Evolutionary conservation across 1,139 yeast genomes (phyloP), one percentile per base, ranked within the genome.

Genomic region (Groenewaldozyma auringiensis): DNA sequence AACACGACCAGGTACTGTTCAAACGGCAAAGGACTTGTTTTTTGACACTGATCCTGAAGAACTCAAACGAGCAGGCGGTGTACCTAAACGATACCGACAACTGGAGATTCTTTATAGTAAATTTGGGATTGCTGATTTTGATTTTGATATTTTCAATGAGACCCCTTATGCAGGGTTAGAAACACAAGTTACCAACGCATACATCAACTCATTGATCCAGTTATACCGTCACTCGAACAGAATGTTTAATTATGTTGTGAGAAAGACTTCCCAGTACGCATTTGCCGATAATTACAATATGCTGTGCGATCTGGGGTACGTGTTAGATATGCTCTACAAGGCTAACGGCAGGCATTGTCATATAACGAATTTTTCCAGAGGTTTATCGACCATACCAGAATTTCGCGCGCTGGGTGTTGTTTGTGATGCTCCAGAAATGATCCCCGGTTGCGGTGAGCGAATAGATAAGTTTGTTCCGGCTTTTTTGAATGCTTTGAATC

Each of bases 81-180:
- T 74, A 41, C 95, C 96, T 0, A 81, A 81, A 47, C 83, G 89
- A 33, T 92, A 83, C 64, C 71, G 80, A 35, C 79, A 80, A 56
- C 69, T 87, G 46, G 85, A 83, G 50, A 85, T 92, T 50, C 77
- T 83, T 41, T 89, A 89, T 62, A 84, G 95, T 48, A 83, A 78
- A 57, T 92, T 88, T 64, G 98, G 98, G 17, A 89, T 94, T 25
- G 88, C 83, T 55, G 96, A 88, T 64, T 92, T 92, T 66, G 96
- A 94, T 66, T 92, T 92, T 60, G 81, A 77, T 46, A 83, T 80
- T 56, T 92, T 84, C 68, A 88, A 89, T 60, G 70, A 72, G 42
- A 85, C 97, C 0, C 58, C 63, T 1, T 83, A 71, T 55, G 78
- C 96, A n/a, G 97, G 98, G 0, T 69, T 94, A 29, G 97, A 92